Conservation (phyloP, 768 basidiomycete genomes). For the Trametes sanguinea region DNA sequence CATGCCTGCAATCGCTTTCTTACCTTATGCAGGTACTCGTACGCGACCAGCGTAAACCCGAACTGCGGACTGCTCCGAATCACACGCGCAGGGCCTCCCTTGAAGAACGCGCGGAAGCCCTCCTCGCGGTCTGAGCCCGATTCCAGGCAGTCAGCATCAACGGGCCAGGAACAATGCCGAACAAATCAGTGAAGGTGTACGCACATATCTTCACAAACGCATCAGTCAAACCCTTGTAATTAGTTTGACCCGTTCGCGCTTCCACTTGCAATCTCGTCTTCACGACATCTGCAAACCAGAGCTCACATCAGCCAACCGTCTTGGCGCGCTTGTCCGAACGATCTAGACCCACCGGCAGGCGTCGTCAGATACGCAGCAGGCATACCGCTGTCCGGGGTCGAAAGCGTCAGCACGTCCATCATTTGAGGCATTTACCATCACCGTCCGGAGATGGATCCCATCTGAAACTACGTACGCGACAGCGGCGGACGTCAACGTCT, state of each 20-base stretch:
- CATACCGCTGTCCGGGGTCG: constrained; percentile 74
- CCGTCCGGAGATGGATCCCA: constrained; percentile 4
- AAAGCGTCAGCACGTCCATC: constrained; percentile 17
- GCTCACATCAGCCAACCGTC: constrained; percentile 20
- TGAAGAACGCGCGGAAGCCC: constrained; percentile 87
- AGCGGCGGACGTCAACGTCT: constrained; percentile 82
- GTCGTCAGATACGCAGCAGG: constrained; percentile 94
- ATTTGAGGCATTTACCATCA: constrained; percentile 19
- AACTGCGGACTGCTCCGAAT: constrained; percentile 92
- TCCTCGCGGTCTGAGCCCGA: constrained; percentile 73
- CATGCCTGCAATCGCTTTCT: constrained; percentile 39
- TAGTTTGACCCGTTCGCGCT: constrained; percentile 84
- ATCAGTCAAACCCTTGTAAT: constrained; percentile 88
- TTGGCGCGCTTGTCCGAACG: constrained; percentile 24
- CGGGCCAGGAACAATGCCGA: not conserved
- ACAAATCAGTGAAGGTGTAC: constrained; percentile 31
- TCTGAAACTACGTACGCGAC: constrained; percentile 62
- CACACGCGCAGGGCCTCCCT: constrained; percentile 87
- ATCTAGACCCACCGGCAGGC: constrained; percentile 65
- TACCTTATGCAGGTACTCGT: constrained; percentile 71
- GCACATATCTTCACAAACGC: constrained; percentile 89
- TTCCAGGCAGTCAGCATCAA: not conserved
- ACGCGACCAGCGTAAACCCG: constrained; percentile 87
- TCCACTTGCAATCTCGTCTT: constrained; percentile 97
- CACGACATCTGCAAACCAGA: constrained; percentile 72